Evolutionary conservation across 257 asterid species (phyloP), one percentile per base, ranked within the genome.

Genomic region (Echium plantagineum): DNA sequence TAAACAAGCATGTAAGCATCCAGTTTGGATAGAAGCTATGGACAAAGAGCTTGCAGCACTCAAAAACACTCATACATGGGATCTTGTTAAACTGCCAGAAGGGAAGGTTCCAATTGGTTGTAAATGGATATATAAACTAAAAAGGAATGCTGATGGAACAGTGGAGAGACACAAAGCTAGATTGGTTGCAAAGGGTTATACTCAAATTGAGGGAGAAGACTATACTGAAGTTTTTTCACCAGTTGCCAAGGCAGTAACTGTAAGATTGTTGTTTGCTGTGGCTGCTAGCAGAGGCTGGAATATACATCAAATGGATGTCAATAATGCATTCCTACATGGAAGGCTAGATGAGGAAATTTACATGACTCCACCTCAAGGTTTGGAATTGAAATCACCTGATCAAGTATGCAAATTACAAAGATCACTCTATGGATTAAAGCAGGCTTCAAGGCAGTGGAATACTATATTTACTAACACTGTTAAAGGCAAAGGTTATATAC

Each of bases 371-470:
- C 28, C 17, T 18, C 57, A 9, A 2, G 47, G 17, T 21, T 17
- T 42, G 32, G 19, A 5, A 12, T 5, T 1, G 22, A 18, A 6
- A 16, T 38, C 42, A 15, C 21, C 3, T 9, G 46, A 47, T 58
- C 56, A 5, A 42, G 32, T 7, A 15, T 13, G 19, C 10, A 19
- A 8, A 7, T 15, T 28, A 6, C 3, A 28, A 12, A 38, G 15
- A 12, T 21, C 64, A 6, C 2, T 60, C 1, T 35, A 60, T 20
- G 21, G 55, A 0, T 15, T 42, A 5, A 60, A 60, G 19, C 31
- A 60, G 5, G 64, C 64, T 2, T 35, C 63, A 6, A n/a, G 32
- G 42, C 49, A 62, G 15, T 65, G 63, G 57, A 56, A 56, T 24
- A 4, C 12, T 3, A 15, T 15, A 12, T 12, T 57, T 9, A 16